Percentiles rank a stretch among this genome's conserved stretches.
phyloP scores from a whole-genome alignment of 371 early-diverging fungal species.

The Syncephalis fuscata region DNA sequence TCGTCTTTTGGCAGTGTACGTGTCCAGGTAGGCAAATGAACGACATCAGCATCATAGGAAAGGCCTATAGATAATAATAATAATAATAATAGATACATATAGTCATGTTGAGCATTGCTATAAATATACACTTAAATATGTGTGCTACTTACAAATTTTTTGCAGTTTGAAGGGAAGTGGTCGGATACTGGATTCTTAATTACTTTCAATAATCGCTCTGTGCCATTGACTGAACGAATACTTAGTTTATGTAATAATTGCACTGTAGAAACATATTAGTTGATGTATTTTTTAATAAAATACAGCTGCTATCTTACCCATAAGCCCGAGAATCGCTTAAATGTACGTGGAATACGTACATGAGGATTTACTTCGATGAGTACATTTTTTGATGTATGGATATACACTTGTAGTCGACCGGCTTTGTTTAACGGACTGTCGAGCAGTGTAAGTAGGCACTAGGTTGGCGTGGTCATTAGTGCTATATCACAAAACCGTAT shows the following conservation, averaged over 20 bases:
- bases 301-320: conserved; percentile 29
- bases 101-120: background rate
- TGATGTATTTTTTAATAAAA: background rate
- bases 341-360: conserved; percentile 95
- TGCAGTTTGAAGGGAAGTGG: conserved; percentile 79
- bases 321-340: conserved; percentile 95
- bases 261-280: conserved; percentile 31
- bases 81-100: no score
- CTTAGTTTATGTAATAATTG: conserved; percentile 94
- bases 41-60: conserved; percentile 83
- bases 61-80: conserved; percentile 33
- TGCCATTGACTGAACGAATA: conserved; percentile 81
- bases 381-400: conserved; percentile 86
- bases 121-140: background rate
- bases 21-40: conserved; percentile 64
- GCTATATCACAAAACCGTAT: background rate
- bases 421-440: conserved; percentile 98
- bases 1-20: conserved; percentile 61
- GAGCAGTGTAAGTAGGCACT: conserved; percentile 89
- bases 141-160: conserved; percentile 50
- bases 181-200: conserved; percentile 92
- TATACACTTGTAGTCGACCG: conserved; percentile 86
- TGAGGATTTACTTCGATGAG: conserved; percentile 96
- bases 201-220: conserved; percentile 85
- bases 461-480: background rate